These are phyloP conservation scores for Dittrichia graveolens DNA, from an alignment of 129 eudicot species.

Conservation along the genomic window DNA sequence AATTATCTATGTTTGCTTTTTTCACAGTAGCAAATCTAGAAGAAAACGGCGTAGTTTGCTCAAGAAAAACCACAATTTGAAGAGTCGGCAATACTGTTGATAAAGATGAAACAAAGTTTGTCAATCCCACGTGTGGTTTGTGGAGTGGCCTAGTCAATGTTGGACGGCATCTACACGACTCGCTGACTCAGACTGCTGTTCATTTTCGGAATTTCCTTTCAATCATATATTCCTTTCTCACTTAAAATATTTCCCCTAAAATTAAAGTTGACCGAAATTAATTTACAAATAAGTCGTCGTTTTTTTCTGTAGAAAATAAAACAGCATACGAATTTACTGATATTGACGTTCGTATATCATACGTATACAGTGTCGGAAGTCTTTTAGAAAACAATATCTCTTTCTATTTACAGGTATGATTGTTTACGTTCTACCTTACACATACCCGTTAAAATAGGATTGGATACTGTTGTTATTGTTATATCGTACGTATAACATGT, in stretches of 20 bases:
- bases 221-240: background rate
- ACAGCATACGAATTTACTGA: background rate
- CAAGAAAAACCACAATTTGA: too few relatives aligned
- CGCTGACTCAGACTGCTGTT: background rate
- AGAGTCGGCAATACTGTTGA: too few relatives aligned
- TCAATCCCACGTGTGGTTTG: background rate
- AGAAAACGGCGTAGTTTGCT: too few relatives aligned
- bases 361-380: too few relatives aligned
- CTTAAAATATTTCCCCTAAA: background rate
- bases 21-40: too few relatives aligned
- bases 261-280: background rate
- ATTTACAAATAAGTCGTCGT: background rate
- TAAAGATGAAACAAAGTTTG: background rate
- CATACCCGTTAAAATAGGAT: too few relatives aligned
- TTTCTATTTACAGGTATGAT: too few relatives aligned
- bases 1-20: too few relatives aligned
- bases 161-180: constrained; percentile 10
- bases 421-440: too few relatives aligned
- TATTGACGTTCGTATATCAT: background rate
- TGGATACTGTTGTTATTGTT: too few relatives aligned
- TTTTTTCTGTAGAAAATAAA: background rate
- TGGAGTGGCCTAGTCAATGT: constrained; percentile 16
- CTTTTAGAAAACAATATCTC: too few relatives aligned
- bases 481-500: too few relatives aligned
- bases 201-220: background rate